Base-by-base conservation (phyloP, 306 rosid species). In the Corylus avellana region DNA sequence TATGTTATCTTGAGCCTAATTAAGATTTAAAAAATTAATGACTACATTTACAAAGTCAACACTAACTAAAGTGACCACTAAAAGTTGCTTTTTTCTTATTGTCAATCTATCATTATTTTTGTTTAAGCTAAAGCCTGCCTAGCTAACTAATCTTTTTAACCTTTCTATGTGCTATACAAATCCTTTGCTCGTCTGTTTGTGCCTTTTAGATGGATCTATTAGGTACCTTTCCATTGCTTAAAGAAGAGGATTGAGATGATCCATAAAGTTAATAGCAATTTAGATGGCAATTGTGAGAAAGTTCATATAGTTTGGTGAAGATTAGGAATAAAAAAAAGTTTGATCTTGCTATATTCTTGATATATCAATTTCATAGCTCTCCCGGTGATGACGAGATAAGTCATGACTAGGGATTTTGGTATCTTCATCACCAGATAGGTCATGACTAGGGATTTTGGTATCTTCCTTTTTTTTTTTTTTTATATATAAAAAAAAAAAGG, bases 111-210 rank as follows among this genome's bases (percentile, higher is more conserved):
- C 75, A 74, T 67, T 49, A 48, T 9, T 18, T 80, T 75, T 39
- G 49, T 69, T 18, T 63, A 57, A 68, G 63, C 75, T 47, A 74
- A 46, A 72, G 75, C 81, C 75, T 32, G 35, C 32, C 32, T 32
- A 32, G 35, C 35, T 53, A 27, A 66, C 20, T 42, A 14, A 73
- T 77, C 55, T 53, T 62, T 74, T 54, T 54, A 66, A 53, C 55
- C 64, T 75, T 80, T 78, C 72, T 57, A n/a, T 70, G 12, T 18
- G 13, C 32, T 53, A n/a, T 68, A 32, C 42, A 12, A 57, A 29
- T 63, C 11, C 12, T 61, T 61, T 75, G 6, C 56, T 11, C 53
- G 58, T 66, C 48, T 47, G 17, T 67, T 67, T 67, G 72, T 16
- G 8, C 72, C 42, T 67, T 42, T 17, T 67, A 67, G 51, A 42